Base-by-base conservation (phyloP, 2,329 filamentous ascomycete species). In the Purpureocillium lavendulum region DNA sequence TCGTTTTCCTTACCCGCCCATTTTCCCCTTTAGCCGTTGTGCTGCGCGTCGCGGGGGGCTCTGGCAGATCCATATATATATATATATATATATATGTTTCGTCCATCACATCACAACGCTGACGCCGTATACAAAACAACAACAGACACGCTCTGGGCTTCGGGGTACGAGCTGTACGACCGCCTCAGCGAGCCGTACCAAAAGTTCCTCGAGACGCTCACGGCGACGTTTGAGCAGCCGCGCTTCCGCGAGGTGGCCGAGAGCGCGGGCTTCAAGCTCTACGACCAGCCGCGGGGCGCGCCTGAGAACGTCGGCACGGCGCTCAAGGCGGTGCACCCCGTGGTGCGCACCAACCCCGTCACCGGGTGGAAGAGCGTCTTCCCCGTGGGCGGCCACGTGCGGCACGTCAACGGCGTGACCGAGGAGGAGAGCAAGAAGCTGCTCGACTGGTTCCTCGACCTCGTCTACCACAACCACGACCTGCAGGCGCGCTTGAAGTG, bases 121-220 rank as follows among this genome's bases (percentile, higher is more conserved):
- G 29, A 14, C 29, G 29, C 7, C 11, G 11, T 6, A 30, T 6
- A 12, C 29, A 29, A 29, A 29, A 32, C 13, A 9, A n/a, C 29
- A 30, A 45, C 17, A 69, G 69, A 74, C 54, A 82, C 80, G 0
- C 67, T 84, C 6, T 84, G 79, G 77, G 80, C 79, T 0, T 80
- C 75, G 1, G 77, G 77, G 1, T 82, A 82, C 51, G 78, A 83
- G 48, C 58, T 82, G 11, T 84, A 81, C 49, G 79, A 84, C 50
- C 70, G 76, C 21, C 65, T 84, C 42, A 78, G 73, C 4, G 60
- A 64, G 3, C 62, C 73, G 0, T 73, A 74, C 39, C 74, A 73
- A 42, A 60, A 60, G 17, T 81, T 82, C 54, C 65, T 82, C 21
- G 77, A 82, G 40, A 56, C 58, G 0, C 57, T 82, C 7, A 80